These are phyloP conservation scores for Nicotiana noctiflora DNA, from an alignment of 257 asterid genomes.

Conservation along the genomic window DNA sequence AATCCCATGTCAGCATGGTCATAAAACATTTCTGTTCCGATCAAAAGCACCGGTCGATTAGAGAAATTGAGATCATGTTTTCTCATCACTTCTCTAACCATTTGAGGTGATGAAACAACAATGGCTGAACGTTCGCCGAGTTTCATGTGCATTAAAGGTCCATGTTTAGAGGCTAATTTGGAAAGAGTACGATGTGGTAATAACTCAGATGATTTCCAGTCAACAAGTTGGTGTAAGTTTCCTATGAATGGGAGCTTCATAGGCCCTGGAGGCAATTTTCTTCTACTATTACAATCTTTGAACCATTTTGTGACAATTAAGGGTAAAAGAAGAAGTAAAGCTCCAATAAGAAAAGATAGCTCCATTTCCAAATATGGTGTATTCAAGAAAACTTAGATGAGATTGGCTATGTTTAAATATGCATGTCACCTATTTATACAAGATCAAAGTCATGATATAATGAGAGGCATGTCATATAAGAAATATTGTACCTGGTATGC, in stretches of 20 bases:
- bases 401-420: neutral
- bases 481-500: no score
- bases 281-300: neutral
- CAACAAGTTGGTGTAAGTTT: constrained; percentile 32
- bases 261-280: constrained; percentile 27
- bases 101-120: constrained; percentile 13
- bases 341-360: neutral
- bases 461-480: no score
- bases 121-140: constrained; percentile 25
- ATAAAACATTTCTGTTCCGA: neutral
- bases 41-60: neutral
- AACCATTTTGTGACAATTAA: neutral
- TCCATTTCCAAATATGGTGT: neutral
- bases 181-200: constrained; percentile 20
- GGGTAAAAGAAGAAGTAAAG: neutral
- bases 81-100: constrained; percentile 17
- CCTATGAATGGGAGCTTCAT: constrained; percentile 33
- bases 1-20: constrained; percentile 8
- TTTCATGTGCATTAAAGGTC: constrained; percentile 19
- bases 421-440: neutral
- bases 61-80: constrained; percentile 17
- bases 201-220: constrained; percentile 7
- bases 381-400: neutral
- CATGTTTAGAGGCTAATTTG: constrained; percentile 18
- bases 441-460: no score